Conservation (phyloP, 257 asterid species). For the Plantago ovata region DNA sequence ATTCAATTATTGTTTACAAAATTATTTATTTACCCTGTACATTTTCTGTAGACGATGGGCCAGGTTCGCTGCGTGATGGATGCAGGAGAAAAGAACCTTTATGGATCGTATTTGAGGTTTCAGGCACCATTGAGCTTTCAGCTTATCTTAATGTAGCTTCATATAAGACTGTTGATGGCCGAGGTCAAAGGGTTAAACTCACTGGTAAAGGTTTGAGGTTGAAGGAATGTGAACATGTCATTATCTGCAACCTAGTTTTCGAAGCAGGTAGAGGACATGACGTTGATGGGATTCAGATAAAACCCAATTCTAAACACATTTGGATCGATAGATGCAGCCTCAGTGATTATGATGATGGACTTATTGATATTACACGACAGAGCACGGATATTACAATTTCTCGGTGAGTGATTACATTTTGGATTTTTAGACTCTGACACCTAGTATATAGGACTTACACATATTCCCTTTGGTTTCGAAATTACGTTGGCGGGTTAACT, state of each 20-base stretch:
- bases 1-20: background rate
- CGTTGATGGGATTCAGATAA: constrained; percentile 78
- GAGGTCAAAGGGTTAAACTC: constrained; percentile 70
- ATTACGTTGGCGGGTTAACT: too few species aligned
- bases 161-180: constrained; percentile 82
- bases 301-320: constrained; percentile 69
- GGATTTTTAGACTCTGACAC: background rate
- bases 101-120: constrained; percentile 76
- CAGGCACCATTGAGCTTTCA: constrained; percentile 75
- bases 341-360: constrained; percentile 64
- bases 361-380: constrained; percentile 65
- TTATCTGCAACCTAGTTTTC: constrained; percentile 65
- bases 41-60: constrained; percentile 71
- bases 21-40: background rate
- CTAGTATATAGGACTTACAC: background rate
- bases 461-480: too few species aligned
- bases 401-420: constrained; percentile 36
- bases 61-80: constrained; percentile 84
- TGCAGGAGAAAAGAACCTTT: constrained; percentile 75
- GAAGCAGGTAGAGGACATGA: constrained; percentile 79
- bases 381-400: constrained; percentile 89
- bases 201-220: constrained; percentile 74
- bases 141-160: constrained; percentile 66
- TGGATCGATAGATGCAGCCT: constrained; percentile 96
- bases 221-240: constrained; percentile 83